phyloP scores from a whole-genome alignment of 2,329 filamentous ascomycete species.

The Pseudocercospora fijiensis region DNA sequence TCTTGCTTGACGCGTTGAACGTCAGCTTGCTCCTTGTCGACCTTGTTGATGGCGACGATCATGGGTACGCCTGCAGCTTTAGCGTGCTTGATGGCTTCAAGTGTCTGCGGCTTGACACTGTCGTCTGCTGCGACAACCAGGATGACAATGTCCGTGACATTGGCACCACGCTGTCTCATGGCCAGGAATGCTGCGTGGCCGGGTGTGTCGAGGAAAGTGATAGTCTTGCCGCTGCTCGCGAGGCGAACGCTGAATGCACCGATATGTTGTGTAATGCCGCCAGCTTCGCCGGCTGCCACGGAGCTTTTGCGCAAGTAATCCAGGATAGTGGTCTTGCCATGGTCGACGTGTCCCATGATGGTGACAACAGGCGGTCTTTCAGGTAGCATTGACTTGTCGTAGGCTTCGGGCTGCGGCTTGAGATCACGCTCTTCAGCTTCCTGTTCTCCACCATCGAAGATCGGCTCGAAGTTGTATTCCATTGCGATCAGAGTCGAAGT shows the following conservation, averaged over 20 bases:
- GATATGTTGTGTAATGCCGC: slow-evolving; percentile 97
- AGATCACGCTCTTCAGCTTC: slow-evolving; percentile 68
- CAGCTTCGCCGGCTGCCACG: slow-evolving; percentile 85
- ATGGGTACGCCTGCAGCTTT: slow-evolving; percentile 84
- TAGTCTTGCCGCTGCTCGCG: slow-evolving; percentile 70
- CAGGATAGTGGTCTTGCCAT: slow-evolving; percentile 94
- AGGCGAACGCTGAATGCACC: slow-evolving; percentile 92
- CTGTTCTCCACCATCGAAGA: slow-evolving; percentile 53
- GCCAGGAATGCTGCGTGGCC: slow-evolving; percentile 93
- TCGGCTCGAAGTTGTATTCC: slow-evolving; percentile 89
- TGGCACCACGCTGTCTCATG: slow-evolving; percentile 93
- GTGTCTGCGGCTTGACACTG: slow-evolving; percentile 93
- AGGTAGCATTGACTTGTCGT: slow-evolving; percentile 68
- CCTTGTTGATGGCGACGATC: slow-evolving; percentile 96
- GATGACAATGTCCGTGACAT: slow-evolving; percentile 95
- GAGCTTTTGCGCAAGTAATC: slow-evolving; percentile 93
- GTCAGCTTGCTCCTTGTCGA: slow-evolving; percentile 82
- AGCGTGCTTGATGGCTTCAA: slow-evolving; percentile 94
- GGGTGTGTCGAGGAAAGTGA: slow-evolving; percentile 95
- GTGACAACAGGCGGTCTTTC: slow-evolving; percentile 87
- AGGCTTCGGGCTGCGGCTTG: slow-evolving; percentile 64
- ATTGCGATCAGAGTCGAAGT: slow-evolving; percentile 85
- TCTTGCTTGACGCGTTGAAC: slow-evolving; percentile 85
- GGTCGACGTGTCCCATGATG: slow-evolving; percentile 99
- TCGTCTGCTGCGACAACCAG: slow-evolving; percentile 95